Evolutionary conservation across 2,329 filamentous ascomycete genomes (phyloP), one percentile per base, ranked within the genome.

Genomic region (Phialemoniopsis sp.): DNA sequence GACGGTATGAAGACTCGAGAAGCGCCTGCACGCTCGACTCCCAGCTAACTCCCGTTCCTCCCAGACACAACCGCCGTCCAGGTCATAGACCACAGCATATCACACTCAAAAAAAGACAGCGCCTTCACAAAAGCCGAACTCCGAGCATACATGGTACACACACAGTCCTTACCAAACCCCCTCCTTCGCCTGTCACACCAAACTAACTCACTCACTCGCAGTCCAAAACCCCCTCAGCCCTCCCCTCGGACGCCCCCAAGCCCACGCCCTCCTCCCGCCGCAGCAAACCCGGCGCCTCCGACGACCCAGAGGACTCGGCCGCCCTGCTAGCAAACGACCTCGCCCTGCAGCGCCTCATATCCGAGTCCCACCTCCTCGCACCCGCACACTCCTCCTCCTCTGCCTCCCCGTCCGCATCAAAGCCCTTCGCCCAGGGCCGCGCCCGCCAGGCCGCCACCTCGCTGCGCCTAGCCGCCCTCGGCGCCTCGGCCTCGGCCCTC

Each of bases 271-370:
- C n/a, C 10, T 7, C 9, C 28, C 30, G 34, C 28, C 13, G 46
- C 55, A 61, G 50, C 47, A 36, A 46, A 35, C 43, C 51, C 30
- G 17, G 47, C 46, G 40, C 53, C 48, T 41, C 60, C 52, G 40
- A 52, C 51, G 29, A 63, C 58, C 47, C 73, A 43, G 78, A 85
- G 54, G 77, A 84, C 55, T 74, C 75, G 37, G 72, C 72, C 46
- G 76, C 76, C 10, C 85, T 95, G 45, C 74, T 97, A 14, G 89
- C 90, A 59, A 90, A 96, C 61, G 93, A 97, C 60, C 80, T 95
- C 39, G 90, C 88, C 30, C 80, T 98, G 13, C 91, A 96, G 60
- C 84, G 89, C 34, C 80, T 98, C 31, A 80, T 98, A 42, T 77
- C 84, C 50, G 93, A 98, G 71, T 96, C 90, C 0, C 89, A 95